Evolutionary conservation across 371 early-diverging fungal species (phyloP), one percentile per base, ranked within the genome.

Genomic region (Chytridiales sp.): DNA sequence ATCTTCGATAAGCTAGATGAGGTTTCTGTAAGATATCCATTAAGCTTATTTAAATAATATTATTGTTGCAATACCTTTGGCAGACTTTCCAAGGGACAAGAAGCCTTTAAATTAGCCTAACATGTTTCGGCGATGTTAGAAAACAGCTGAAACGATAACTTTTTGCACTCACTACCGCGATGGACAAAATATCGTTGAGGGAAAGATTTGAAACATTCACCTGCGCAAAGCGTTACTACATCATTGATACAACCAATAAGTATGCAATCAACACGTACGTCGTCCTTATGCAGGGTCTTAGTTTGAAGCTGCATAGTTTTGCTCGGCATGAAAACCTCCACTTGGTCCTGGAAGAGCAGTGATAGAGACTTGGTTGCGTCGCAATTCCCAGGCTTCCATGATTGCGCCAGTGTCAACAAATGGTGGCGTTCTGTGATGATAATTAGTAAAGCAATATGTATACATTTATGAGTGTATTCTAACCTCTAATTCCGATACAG

Each of bases 401-500:
- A 19, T 9, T 4, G 11, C 13, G 39, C 39, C 15, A 34, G 11
- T 26, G 30, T 32, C 4, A 47, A 13, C 8, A 56, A 29, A 8
- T 36, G 15, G 27, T 56, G 26, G 47, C 39, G 44, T 15, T 56
- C 57, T 56, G 43, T 9, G n/a, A 47, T n/a, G 17, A 56, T 21
- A 22, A 27, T 31, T 42, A 9, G 13, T 8, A 42, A 4, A 55
- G 56, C 15, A 13, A 26, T 11, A 43, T n/a, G 19, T 44, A 22
- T 11, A 11, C 6, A 19, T 26, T 6, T 11, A 54, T 22, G 47
- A 56, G 1, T 19, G 15, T 15, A 50, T 17, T 3, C 31, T 17
- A 30, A 56, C 57, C 57, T 56, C 47, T 44, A 32, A 56, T 56
- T n/a, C 57, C 57, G 24, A 56, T 47, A 9, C 44, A 44, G 47